These are phyloP conservation scores for Pestalotiopsis sp. DNA, from an alignment of 2,329 filamentous ascomycete genomes.

Conservation along the genomic window DNA sequence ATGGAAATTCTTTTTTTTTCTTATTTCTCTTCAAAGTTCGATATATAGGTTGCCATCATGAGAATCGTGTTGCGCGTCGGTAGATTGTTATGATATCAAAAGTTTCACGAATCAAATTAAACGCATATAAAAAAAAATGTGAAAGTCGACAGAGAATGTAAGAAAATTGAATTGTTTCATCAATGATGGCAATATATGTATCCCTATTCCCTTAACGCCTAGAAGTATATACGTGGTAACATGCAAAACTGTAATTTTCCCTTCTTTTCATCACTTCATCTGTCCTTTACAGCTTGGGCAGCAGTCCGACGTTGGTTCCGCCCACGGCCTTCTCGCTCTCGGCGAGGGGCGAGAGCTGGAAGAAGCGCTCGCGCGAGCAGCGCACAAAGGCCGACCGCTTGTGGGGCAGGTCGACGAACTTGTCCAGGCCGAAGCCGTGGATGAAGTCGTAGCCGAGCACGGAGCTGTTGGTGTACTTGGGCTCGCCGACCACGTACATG, in stretches of 20 bases:
- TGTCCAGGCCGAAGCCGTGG: slow-evolving; percentile 72
- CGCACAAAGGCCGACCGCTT: slow-evolving; percentile 71
- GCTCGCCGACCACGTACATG: slow-evolving; percentile 65
- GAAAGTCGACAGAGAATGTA: neutral
- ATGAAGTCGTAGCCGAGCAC: slow-evolving; percentile 76
- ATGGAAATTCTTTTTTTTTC: neutral
- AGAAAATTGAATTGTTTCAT: neutral
- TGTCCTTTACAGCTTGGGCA: slow-evolving; percentile 51
- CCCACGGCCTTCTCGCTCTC: slow-evolving; percentile 59
- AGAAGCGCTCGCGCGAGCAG: slow-evolving; percentile 69
- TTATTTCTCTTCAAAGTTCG: neutral
- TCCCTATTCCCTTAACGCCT: neutral
- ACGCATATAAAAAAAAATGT: neutral
- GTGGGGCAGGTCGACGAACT: slow-evolving; percentile 72
- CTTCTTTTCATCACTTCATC: neutral
- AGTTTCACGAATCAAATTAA: neutral
- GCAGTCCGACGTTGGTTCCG: slow-evolving; percentile 53
- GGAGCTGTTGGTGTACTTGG: slow-evolving; percentile 69
- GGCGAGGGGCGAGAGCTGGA: slow-evolving; percentile 64
- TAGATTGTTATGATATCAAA: neutral
- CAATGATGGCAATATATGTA: neutral
- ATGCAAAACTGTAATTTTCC: neutral
- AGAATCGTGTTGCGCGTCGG: neutral
- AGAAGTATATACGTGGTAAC: neutral
- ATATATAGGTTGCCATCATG: neutral